Evolutionary conservation across 495 filamentous ascomycete species (phyloP), one percentile per base, ranked within the genome.

Genomic region (Talaromyces wortmannii): DNA sequence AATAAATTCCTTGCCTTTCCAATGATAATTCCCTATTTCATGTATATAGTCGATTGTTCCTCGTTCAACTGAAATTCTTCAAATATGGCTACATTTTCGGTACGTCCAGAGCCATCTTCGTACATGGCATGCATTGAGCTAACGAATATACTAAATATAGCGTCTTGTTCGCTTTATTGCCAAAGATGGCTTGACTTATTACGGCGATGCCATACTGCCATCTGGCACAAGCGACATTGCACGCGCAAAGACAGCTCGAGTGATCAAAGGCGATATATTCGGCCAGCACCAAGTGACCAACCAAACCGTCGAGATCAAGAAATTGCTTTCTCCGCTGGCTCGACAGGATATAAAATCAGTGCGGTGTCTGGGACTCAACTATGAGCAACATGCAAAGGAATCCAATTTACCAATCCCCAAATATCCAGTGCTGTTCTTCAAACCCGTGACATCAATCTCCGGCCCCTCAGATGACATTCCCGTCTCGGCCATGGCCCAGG

Each of bases 401-500:
- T 80, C 85, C 47, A 84, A 82, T 33, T 80, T 91, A 68, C 82
- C 88, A 0, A 76, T 90, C 45, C 90, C 90, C 13, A 82, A 84
- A 61, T 89, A 81, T 52, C 90, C 90, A 0, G 76, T 92, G 18
- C 68, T 95, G 31, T 95, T 94, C 68, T 91, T 88, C 72, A 95
- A 95, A 72, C 89, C 90, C 11, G 61, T 78, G 23, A 91, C 90
- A 4, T 78, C 88, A 0, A 77, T 92, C 42, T 62, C 81, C 0
- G 88, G 88, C 0, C 90, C 89, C 3, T 75, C 63, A 16, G 88
- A 90, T 61, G 77, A 83, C 7, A 85, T 92, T 51, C 86, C 85
- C 8, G 71, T 91, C 13, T 74, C 81, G 31, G 66, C 63, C 0
- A 61, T 85, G 42, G 85, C 86, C 0, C 81, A 82, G 64, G 72